Evolutionary conservation across 352 stramenopile species (phyloP), one percentile per base, ranked within the genome.

Genomic region (Globisporangium solare): DNA sequence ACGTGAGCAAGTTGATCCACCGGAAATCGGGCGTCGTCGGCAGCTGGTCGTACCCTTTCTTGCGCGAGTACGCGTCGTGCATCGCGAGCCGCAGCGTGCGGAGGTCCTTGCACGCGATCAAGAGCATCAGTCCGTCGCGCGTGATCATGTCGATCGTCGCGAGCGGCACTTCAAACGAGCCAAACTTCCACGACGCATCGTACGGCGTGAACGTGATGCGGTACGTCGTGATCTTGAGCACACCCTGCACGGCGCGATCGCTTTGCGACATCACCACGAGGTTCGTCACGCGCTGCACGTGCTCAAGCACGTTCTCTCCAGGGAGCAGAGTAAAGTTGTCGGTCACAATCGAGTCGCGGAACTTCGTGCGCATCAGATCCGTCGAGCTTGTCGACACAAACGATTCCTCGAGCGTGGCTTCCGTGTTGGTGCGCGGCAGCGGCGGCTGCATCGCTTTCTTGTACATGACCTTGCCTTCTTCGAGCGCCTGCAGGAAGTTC

Each of bases 281-380:
- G 51, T 92, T 89, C 12, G 85, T 95, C 48, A 93, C 85, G 48
- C 83, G 83, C 68, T 95, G 79, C 22, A 93, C 83, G 42, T 92
- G 71, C 43, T 92, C 83, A 11, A 92, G 60, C 58, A 93, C 81
- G 21, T 66, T 70, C 52, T 95, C 86, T 13, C 79, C 82, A 1
- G 79, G 79, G 3, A 91, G 61, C 39, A 82, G 49, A 18, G 61
- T 60, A 47, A 87, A 87, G 22, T 82, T 71, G 54, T 87, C 79
- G n/a, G 56, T 76, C 45, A 84, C 68, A n/a, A 88, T 68, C 48
- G 79, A 86, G 18, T 90, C 77, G 27, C 77, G 71, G 21, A 82
- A 60, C 48, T 78, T 80, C 1, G 60, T 68, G 15, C 72, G 70
- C 13, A 65, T 31, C 7, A 68, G 59, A 1, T 83, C 71, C 22